Conservation (phyloP, 2,329 filamentous ascomycete genomes). For the Colletotrichum scovillei region DNA sequence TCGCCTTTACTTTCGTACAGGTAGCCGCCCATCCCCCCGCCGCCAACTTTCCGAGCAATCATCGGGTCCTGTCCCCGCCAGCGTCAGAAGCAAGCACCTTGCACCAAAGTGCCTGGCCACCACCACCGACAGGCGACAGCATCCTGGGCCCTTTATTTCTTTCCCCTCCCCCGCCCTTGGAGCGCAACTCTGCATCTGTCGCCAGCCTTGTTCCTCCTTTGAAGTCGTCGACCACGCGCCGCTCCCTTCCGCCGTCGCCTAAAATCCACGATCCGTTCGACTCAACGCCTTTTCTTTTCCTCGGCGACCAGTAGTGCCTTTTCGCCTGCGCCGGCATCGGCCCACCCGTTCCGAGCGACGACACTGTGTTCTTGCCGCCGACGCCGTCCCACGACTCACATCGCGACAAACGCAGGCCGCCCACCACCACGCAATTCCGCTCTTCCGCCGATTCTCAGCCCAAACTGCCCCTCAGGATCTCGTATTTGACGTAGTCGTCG, state of each 20-base stretch:
- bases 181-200: neutral
- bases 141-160: constrained; percentile 28
- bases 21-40: neutral
- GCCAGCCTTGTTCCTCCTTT: constrained; percentile 17
- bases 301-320: neutral
- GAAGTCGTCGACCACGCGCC: neutral
- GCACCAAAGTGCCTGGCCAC: neutral
- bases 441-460: neutral
- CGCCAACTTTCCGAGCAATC: neutral
- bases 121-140: neutral
- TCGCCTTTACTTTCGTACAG: neutral
- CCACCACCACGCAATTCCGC: neutral
- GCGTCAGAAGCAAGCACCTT: neutral
- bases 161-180: constrained; percentile 30
- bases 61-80: neutral
- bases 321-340: neutral
- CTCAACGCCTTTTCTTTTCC: neutral
- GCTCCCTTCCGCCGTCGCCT: neutral
- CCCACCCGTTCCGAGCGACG: constrained; percentile 2
- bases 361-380: constrained; percentile 6
- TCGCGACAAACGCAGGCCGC: constrained; percentile 14
- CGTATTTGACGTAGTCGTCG: neutral
- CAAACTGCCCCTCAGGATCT: neutral
- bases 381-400: neutral
- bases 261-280: neutral